Evolutionary conservation across 306 rosid species (phyloP).

Genomic region (Mimosa pudica): DNA sequence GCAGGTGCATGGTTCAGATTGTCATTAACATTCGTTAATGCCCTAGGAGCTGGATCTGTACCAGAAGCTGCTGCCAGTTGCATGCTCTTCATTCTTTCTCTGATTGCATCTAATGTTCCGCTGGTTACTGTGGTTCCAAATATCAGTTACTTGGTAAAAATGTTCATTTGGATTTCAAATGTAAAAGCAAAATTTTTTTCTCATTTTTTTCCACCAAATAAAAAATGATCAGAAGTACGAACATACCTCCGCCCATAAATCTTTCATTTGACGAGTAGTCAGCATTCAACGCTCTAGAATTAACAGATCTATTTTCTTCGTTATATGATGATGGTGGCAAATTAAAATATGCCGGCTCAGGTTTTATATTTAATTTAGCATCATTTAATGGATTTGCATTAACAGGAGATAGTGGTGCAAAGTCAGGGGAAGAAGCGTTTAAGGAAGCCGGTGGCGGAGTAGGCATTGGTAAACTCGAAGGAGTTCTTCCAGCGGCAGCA

Average conservation of each 20-base stretch:
- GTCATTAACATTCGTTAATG: slow-evolving; percentile 62
- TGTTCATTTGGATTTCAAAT: slow-evolving; percentile 8
- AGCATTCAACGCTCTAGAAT: slow-evolving; percentile 65
- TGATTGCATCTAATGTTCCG: slow-evolving; percentile 94
- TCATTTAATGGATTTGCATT: slow-evolving; percentile 77
- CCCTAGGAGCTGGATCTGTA: slow-evolving; percentile 63
- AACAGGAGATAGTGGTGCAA: slow-evolving; percentile 84
- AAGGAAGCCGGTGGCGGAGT: slow-evolving; percentile 95
- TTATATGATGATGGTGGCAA: slow-evolving; percentile 84
- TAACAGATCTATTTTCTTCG: slow-evolving; percentile 71
- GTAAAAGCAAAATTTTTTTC: neutral
- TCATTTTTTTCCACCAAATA: too few relatives aligned
- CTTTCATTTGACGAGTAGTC: slow-evolving; percentile 73
- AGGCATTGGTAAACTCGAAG: slow-evolving; percentile 85
- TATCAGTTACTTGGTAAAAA: slow-evolving; percentile 29
- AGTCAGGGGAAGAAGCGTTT: slow-evolving; percentile 80
- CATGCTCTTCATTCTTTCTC: slow-evolving; percentile 98
- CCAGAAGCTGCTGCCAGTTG: slow-evolving; percentile 78
- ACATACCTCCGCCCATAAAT: slow-evolving; percentile 80
- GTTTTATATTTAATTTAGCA: slow-evolving; percentile 63
- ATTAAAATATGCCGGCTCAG: slow-evolving; percentile 78
- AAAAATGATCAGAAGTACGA: neutral
- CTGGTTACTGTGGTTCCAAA: slow-evolving; percentile 62
- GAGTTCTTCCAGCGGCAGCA: slow-evolving; percentile 99
- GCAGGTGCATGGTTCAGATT: slow-evolving; percentile 54